These are phyloP conservation scores for Alternaria consortialis DNA, from an alignment of 2,329 filamentous ascomycete species.

Conservation along the genomic window DNA sequence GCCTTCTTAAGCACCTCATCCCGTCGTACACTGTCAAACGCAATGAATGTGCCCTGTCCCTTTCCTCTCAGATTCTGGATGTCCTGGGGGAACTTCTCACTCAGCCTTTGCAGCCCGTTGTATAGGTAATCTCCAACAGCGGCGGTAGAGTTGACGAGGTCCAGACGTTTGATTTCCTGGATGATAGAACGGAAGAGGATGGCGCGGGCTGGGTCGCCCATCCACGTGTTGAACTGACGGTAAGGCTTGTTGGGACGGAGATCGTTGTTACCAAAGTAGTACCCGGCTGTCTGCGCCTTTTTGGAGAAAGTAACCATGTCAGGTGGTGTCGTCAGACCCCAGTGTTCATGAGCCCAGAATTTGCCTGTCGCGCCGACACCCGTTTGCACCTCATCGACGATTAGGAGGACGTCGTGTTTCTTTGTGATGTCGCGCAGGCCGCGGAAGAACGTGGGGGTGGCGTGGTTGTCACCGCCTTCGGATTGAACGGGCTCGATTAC, in stretches of 20 bases:
- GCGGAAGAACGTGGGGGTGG: conserved; percentile 85
- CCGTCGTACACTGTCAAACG: conserved; percentile 83
- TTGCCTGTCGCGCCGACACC: conserved; percentile 91
- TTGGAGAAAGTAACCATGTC: conserved; percentile 97
- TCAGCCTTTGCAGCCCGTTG: conserved; percentile 71
- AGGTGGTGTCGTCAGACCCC: conserved; percentile 79
- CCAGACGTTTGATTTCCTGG: conserved; percentile 77
- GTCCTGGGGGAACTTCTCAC: conserved; percentile 75
- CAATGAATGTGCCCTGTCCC: conserved; percentile 89
- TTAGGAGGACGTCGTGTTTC: conserved; percentile 80
- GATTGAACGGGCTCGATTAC: conserved; percentile 92
- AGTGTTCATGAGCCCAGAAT: conserved; percentile 98
- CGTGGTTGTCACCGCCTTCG: conserved; percentile 95
- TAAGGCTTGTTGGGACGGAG: conserved; percentile 92
- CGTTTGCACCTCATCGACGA: conserved; percentile 94
- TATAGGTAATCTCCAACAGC: conserved; percentile 81
- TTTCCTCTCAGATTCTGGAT: conserved; percentile 87
- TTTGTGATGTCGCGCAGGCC: conserved; percentile 81
- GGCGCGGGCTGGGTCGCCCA: conserved; percentile 87
- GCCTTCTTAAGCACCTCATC: conserved; percentile 82
- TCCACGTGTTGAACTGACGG: conserved; percentile 97
- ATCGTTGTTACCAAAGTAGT: conserved; percentile 84
- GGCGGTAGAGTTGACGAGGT: conserved; percentile 83
- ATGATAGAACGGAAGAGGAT: conserved; percentile 88
- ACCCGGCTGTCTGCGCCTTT: conserved; percentile 93